Evolutionary conservation across 75 land plant genomes (phyloP).

Genomic region (Selaginella tamariscina): DNA sequence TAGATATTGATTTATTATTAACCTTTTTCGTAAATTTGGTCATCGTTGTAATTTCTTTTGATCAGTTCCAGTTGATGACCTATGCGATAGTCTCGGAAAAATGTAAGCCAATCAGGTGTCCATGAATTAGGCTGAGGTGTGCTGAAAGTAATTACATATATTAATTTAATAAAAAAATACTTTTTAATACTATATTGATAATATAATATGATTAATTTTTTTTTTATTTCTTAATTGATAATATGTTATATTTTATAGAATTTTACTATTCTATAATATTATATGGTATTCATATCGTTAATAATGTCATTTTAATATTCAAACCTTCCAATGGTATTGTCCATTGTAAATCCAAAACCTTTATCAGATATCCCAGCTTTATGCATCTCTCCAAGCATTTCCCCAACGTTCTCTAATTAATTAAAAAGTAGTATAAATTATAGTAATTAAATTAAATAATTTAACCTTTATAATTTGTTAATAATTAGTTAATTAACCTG

Average conservation of each 20-base stretch:
- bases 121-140: constrained; percentile 92
- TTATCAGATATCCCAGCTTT: constrained; percentile 62
- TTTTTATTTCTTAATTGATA: no score
- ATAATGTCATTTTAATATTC: no score
- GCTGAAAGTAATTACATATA: no score
- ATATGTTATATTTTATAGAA: no score
- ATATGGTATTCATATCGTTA: no score
- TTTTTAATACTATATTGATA: no score
- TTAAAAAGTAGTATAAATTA: no score
- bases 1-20: no score
- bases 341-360: constrained; percentile 88
- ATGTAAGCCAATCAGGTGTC: constrained; percentile 84
- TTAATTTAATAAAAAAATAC: no score
- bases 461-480: not conserved
- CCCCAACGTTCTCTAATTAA: constrained; percentile 60
- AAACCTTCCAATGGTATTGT: constrained; percentile 99
- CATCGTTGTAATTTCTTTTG: constrained; percentile 49
- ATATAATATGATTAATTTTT: no score
- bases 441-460: not conserved
- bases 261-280: no score
- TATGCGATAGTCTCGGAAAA: constrained; percentile 74
- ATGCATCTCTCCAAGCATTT: constrained; percentile 92
- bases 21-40: constrained; percentile 73
- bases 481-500: constrained; percentile 37
- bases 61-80: constrained; percentile 75